Percentiles rank a stretch among this genome's conserved stretches.
These are phyloP conservation scores for Aspergillus caelatus DNA, from an alignment of 2,329 filamentous ascomycete genomes.

Conservation along the genomic window DNA sequence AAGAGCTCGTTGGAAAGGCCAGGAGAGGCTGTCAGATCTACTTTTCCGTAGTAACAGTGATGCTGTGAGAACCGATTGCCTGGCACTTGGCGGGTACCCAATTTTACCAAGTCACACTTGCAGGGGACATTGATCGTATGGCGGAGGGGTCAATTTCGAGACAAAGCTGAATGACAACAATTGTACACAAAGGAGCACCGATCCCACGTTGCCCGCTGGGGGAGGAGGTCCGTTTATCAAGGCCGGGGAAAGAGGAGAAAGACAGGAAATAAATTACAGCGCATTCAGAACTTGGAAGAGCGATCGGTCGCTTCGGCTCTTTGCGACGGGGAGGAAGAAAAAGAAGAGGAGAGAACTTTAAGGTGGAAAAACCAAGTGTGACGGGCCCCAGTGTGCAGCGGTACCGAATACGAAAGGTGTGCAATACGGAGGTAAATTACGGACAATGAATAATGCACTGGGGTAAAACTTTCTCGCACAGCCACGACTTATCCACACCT, in stretches of 20 bases:
- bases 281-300: conserved; percentile 1
- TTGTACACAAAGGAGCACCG: conserved; percentile 1
- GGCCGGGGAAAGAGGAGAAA: not conserved
- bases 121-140: conserved; percentile 12
- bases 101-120: conserved; percentile 22
- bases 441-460: not conserved
- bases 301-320: conserved; percentile 3
- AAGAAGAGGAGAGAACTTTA: conserved; percentile 5
- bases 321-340: not conserved
- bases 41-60: conserved; percentile 2
- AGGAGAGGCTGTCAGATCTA: not conserved
- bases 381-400: not conserved
- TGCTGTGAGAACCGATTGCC: conserved; percentile 1
- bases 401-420: conserved; percentile 3
- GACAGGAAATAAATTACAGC: not conserved
- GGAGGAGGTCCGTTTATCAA: not conserved
- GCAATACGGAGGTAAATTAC: not conserved
- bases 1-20: not conserved
- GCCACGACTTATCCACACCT: not conserved
- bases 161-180: conserved; percentile 3
- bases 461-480: conserved; percentile 2
- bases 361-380: conserved; percentile 4
- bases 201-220: not conserved
- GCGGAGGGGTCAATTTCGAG: not conserved
- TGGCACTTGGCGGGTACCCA: conserved; percentile 19